Evolutionary conservation across 2,329 filamentous ascomycete species (phyloP).

Genomic region (Colletotrichum costaricense): DNA sequence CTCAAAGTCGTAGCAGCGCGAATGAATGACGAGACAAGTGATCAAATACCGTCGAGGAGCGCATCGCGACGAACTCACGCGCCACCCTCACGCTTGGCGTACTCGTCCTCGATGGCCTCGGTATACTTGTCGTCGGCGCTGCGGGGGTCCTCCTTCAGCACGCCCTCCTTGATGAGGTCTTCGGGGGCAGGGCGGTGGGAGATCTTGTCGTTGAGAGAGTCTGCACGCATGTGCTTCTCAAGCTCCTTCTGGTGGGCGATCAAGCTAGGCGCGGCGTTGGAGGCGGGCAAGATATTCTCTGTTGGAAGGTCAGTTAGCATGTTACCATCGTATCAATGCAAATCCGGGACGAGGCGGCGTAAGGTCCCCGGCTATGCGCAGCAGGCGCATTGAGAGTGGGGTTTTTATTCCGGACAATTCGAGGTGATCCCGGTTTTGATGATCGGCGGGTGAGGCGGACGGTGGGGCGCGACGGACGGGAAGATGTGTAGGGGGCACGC

Average conservation of each 20-base stretch:
- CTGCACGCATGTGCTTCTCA: conserved; percentile 87
- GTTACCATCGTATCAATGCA: background rate
- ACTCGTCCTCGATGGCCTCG: conserved; percentile 73
- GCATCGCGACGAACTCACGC: conserved; percentile 51
- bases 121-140: conserved; percentile 67
- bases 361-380: background rate
- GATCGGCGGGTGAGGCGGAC: conserved; percentile 33
- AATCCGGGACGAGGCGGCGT: background rate
- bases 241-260: conserved; percentile 87
- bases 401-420: background rate
- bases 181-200: conserved; percentile 81
- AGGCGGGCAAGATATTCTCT: conserved; percentile 90
- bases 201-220: conserved; percentile 89
- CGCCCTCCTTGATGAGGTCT: conserved; percentile 81
- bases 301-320: conserved; percentile 24
- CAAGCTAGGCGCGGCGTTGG: conserved; percentile 81
- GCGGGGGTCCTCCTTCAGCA: conserved; percentile 77
- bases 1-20: background rate
- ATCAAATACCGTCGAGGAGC: background rate
- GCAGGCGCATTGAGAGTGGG: background rate
- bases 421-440: background rate
- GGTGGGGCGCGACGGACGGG: conserved; percentile 3
- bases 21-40: background rate
- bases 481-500: conserved; percentile 3
- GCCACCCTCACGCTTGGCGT: conserved; percentile 72